Evolutionary conservation across 1,284 basidiomycete species (phyloP).

Genomic region (Papiliotrema flavescens): DNA sequence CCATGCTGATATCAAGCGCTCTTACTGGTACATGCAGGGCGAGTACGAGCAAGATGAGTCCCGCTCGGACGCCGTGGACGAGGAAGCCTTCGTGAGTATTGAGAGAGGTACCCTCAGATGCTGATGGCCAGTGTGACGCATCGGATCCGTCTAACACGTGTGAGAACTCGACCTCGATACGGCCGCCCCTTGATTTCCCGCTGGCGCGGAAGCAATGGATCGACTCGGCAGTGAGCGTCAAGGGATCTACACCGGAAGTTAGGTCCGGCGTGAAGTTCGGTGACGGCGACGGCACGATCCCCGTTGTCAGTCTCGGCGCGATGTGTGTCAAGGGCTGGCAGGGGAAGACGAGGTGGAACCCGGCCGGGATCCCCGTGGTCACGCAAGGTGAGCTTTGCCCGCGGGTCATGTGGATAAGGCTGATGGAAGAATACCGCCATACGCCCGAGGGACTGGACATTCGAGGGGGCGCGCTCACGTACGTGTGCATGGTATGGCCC

Average conservation of each 20-base stretch:
- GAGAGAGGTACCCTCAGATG: background rate
- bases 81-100: conserved; percentile 29
- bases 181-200: conserved; percentile 59
- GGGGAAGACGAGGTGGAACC: conserved; percentile 78
- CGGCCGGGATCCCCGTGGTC: conserved; percentile 76
- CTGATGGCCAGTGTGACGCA: conserved; percentile 45
- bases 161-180: conserved; percentile 48
- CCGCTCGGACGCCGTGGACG: conserved; percentile 53
- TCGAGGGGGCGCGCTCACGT: conserved; percentile 83
- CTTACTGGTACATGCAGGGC: conserved; percentile 65
- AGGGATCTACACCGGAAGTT: conserved; percentile 61
- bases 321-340: conserved; percentile 98
- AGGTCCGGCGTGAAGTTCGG: conserved; percentile 81
- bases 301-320: conserved; percentile 78
- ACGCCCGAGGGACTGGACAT: conserved; percentile 69
- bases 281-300: conserved; percentile 95
- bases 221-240: conserved; percentile 73
- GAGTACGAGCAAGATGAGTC: conserved; percentile 65
- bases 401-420: background rate
- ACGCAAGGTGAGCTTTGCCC: conserved; percentile 64
- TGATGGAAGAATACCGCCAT: conserved; percentile 70
- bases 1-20: conserved; percentile 34
- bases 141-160: conserved; percentile 48
- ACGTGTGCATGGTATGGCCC: conserved; percentile 14
- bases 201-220: conserved; percentile 69